These are phyloP conservation scores for Setaria italica DNA, from an alignment of 202 grass and related monocot genomes.

Conservation along the genomic window DNA sequence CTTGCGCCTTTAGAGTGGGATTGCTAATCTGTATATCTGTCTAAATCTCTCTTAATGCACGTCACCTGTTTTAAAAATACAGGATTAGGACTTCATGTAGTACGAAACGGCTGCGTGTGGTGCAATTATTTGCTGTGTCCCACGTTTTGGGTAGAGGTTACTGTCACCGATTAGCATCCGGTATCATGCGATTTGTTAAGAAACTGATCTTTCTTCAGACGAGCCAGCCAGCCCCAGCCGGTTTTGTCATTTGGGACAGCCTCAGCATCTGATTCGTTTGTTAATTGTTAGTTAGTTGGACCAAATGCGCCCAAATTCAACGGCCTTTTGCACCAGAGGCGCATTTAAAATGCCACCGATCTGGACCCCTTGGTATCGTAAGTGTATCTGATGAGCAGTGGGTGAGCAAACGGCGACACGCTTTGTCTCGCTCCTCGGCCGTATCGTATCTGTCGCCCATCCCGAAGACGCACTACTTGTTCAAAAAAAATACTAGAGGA, in stretches of 20 bases:
- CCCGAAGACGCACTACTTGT: neutral
- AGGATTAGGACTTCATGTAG: neutral
- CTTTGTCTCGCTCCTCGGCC: neutral
- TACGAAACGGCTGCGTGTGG: neutral
- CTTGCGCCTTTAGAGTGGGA: neutral
- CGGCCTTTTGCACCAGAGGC: neutral
- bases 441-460: neutral
- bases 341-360: conserved; percentile 1
- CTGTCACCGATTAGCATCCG: neutral
- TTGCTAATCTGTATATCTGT: neutral
- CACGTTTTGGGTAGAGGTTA: conserved; percentile 17
- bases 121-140: neutral
- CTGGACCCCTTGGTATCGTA: conserved; percentile 25
- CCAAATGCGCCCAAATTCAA: conserved; percentile 26
- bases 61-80: conserved; percentile 30
- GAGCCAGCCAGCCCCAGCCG: neutral
- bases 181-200: conserved; percentile 12
- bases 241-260: neutral
- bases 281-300: neutral
- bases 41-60: neutral
- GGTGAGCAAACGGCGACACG: conserved; percentile 41
- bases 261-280: conserved; percentile 31
- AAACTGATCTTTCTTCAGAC: neutral
- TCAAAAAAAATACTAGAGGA: neutral
- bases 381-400: conserved; percentile 1